Evolutionary conservation across 331 rosid species (phyloP).

Genomic region (Rhamnella rubrinervis): DNA sequence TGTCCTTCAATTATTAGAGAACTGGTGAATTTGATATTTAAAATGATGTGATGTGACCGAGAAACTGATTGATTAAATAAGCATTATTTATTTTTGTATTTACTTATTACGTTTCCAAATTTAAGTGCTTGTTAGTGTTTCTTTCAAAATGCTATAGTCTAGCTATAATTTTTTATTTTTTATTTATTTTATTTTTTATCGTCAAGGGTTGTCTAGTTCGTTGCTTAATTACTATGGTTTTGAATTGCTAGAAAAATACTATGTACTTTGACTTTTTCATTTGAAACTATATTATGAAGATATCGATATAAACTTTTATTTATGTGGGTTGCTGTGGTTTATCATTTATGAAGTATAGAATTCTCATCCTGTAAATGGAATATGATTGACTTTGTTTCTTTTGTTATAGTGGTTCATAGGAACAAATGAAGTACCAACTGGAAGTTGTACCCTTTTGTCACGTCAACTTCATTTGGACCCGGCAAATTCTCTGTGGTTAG

Average conservation of each 20-base stretch:
- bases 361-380: conserved; percentile 2
- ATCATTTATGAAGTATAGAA: background rate
- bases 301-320: background rate
- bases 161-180: too few relatives aligned
- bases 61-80: background rate
- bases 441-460: conserved; percentile 45
- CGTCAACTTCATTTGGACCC: conserved; percentile 58
- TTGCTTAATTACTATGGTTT: background rate
- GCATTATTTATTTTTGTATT: background rate
- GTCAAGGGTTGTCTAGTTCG: background rate
- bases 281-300: background rate
- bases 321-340: background rate
- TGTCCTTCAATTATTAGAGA: background rate
- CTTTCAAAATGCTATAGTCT: background rate
- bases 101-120: background rate
- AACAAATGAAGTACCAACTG: conserved; percentile 60
- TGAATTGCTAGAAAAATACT: background rate
- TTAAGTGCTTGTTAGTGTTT: background rate
- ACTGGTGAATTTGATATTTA: background rate
- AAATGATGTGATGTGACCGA: background rate
- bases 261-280: background rate
- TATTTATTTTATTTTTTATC: background rate
- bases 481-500: conserved; percentile 65
- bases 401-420: conserved; percentile 35
- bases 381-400: conserved; percentile 15